Percentiles rank a stretch among this genome's conserved stretches.
These are phyloP conservation scores for Rusavskia elegans DNA, from an alignment of 495 filamentous ascomycete species.

Conservation along the genomic window DNA sequence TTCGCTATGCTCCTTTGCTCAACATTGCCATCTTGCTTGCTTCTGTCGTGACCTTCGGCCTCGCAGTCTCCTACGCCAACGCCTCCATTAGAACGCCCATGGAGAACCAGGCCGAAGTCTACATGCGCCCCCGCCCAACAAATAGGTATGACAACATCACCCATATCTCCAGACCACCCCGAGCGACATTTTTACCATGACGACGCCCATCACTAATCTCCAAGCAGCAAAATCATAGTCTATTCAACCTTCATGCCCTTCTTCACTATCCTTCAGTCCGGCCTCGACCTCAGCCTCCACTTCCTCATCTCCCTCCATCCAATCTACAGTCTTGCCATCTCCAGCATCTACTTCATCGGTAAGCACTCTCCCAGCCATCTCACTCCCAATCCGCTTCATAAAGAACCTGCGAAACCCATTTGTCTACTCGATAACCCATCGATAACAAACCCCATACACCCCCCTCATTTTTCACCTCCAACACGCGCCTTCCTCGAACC, in stretches of 20 bases:
- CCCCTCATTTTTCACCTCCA: no score
- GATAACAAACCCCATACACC: no score
- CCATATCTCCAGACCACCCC: background rate
- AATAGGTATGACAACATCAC: background rate
- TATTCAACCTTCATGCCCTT: constrained; percentile 4
- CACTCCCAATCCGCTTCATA: no score
- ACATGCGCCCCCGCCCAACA: background rate
- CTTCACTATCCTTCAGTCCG: constrained; percentile 11
- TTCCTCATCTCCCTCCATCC: background rate
- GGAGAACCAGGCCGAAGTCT: background rate
- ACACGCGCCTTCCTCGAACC: no score
- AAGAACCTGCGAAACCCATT: no score
- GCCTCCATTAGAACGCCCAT: background rate
- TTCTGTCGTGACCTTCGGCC: background rate
- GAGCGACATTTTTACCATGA: background rate
- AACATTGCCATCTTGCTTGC: constrained; percentile 2
- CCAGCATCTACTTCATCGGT: constrained; percentile 1
- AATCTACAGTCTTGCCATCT: background rate
- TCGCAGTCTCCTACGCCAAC: background rate
- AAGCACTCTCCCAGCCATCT: no score
- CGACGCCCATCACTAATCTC: background rate
- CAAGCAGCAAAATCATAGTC: constrained; percentile 1
- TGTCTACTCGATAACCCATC: no score
- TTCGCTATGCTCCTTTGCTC: background rate
- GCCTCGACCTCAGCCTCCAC: constrained; percentile 3